Evolutionary conservation across 2,329 filamentous ascomycete species (phyloP), one percentile per base, ranked within the genome.

Genomic region (Pseudogymnoascus sp.): DNA sequence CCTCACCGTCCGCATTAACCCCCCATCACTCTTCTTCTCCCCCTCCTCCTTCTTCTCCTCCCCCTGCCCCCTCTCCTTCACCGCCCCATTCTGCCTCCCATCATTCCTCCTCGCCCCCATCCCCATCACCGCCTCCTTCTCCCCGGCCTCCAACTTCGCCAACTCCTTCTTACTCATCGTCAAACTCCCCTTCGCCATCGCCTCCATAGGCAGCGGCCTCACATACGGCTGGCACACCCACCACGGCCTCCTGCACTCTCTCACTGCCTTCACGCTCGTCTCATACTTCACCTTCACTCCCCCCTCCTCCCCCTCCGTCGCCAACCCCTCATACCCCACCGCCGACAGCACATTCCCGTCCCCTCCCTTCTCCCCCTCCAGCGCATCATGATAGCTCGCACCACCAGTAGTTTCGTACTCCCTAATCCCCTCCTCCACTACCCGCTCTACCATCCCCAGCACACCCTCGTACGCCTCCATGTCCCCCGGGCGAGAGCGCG

Each of bases 151-250:
- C 56, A 76, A 69, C 67, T 72, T 79, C 71, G 77, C 79, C 70
- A 76, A 79, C 33, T 83, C 80, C 73, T 92, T 92, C 78, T 91
- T 93, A 70, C 86, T 90, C 66, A 87, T 73, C 64, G 81, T 83
- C 74, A 96, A 81, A 2, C 89, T 87, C 0, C 93, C 93, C 73
- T 91, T 92, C 66, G 88, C 87, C 67, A 95, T 71, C 2, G 95
- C 95, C 77, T 97, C 93, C 68, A 89, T 89, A 0, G 95, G 95
- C 70, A 97, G 74, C 42, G 92, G 93, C 63, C 93, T 80, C 6
- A 97, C 83, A 70, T 96, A 90, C 3, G 93, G 88, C 77, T 97
- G 93, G 61, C 87, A 91, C 3, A 96, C 82, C 91, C 91, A 97
- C 84, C 87, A 97, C 1, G 93, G 93, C 67, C 91, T 79, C 73